phyloP scores from a whole-genome alignment of 352 stramenopile genomes.

The Pythium aristosporum region DNA sequence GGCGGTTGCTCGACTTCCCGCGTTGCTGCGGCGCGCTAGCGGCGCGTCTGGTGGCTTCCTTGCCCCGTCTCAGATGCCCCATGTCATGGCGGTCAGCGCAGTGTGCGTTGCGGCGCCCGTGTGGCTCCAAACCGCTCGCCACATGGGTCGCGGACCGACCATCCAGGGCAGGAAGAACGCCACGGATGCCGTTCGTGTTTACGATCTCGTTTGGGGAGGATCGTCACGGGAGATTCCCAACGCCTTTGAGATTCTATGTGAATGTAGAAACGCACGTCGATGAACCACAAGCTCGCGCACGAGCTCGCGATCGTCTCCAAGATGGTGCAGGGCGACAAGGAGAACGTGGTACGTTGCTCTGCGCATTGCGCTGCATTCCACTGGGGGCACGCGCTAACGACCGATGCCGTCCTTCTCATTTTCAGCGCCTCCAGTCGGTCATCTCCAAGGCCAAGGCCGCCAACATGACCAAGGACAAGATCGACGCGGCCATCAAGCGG shows the following conservation, averaged over 20 bases:
- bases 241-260: not conserved
- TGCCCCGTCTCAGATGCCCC: constrained; percentile 6
- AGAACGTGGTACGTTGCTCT: constrained; percentile 59
- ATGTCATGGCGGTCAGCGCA: constrained; percentile 10
- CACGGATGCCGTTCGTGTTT: constrained; percentile 55
- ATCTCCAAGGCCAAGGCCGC: constrained; percentile 76
- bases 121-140: constrained; percentile 49
- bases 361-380: not conserved
- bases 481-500: constrained; percentile 81
- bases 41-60: not conserved
- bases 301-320: constrained; percentile 77
- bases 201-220: not conserved
- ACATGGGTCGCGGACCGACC: constrained; percentile 80
- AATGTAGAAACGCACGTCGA: constrained; percentile 67
- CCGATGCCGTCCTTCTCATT: not conserved
- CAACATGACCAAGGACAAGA: constrained; percentile 85
- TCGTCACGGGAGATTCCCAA: not conserved
- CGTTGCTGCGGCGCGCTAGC: constrained; percentile 7
- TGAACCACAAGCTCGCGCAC: constrained; percentile 71
- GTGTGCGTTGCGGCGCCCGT: constrained; percentile 16
- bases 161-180: constrained; percentile 82
- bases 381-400: not conserved
- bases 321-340: constrained; percentile 59
- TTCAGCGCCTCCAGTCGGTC: constrained; percentile 44
- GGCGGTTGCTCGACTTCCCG: constrained; percentile 3